Conservation (phyloP, 2,329 filamentous ascomycete species). For the Calonectria naviculata region DNA sequence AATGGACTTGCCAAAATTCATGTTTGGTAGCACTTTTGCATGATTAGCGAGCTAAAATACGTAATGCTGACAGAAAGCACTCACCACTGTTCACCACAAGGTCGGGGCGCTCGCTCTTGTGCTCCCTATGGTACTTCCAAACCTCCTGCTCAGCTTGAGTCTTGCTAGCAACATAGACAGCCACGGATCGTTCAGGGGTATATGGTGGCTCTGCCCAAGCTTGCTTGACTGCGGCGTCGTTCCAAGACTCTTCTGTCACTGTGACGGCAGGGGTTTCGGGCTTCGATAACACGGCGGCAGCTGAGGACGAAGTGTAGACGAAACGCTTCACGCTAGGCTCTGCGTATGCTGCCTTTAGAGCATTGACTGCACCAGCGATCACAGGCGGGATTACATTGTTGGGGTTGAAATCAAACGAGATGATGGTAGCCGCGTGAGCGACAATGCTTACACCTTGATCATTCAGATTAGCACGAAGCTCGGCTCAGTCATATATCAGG, state of each 20-base stretch:
- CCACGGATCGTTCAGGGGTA: slow-evolving; percentile 32
- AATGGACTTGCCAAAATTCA: slow-evolving; percentile 40
- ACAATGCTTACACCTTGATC: slow-evolving; percentile 42
- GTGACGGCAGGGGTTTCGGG: neutral
- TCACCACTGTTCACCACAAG: slow-evolving; percentile 41
- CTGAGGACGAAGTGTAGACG: slow-evolving; percentile 41
- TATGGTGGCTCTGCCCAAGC: slow-evolving; percentile 52
- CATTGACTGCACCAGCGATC: slow-evolving; percentile 40
- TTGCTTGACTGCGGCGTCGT: slow-evolving; percentile 43
- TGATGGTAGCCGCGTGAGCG: slow-evolving; percentile 51
- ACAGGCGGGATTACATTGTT: slow-evolving; percentile 50
- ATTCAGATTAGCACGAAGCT: neutral
- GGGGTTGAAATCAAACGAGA: slow-evolving; percentile 49
- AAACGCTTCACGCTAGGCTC: slow-evolving; percentile 51
- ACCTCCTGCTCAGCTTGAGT: slow-evolving; percentile 46
- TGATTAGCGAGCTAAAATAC: accelerated
- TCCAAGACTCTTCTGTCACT: slow-evolving; percentile 43
- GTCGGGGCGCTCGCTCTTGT: slow-evolving; percentile 34
- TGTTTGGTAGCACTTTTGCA: slow-evolving; percentile 39
- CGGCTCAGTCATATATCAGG: no score
- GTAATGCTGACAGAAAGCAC: accelerated
- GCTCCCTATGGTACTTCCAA: slow-evolving; percentile 49
- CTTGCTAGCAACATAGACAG: slow-evolving; percentile 54
- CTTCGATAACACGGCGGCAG: neutral
- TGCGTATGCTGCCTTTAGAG: slow-evolving; percentile 48